Evolutionary conservation across 495 filamentous ascomycete genomes (phyloP), one percentile per base, ranked within the genome.

Genomic region (Hyaloscypha hepaticicola): DNA sequence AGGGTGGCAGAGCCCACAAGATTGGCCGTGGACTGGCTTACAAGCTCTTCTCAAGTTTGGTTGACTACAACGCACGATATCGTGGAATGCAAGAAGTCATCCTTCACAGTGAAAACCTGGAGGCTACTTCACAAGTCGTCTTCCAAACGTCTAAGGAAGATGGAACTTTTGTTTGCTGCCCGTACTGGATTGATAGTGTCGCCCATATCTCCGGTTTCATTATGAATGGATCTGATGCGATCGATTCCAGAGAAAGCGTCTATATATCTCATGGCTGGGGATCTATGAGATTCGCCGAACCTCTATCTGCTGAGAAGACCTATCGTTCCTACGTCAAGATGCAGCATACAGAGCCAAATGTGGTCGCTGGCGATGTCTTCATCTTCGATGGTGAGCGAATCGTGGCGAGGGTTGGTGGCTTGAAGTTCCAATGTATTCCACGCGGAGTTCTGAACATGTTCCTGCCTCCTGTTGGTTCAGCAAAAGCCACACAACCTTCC

Each of bases 231-330:
- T 92, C 86, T 61, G 90, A 91, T 70, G 83, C 81, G 25, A 82
- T 87, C 3, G 87, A 93, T 67, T 87, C 86, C 0, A 84, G 85
- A 63, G 85, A 89, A 61, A 78, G 86, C 51, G 87, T 91, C 31
- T 94, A 85, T 71, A 86, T 93, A 62, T 90, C 87, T 49, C 91
- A 93, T 69, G 89, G 90, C n/a, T 90, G 90, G 87, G 85, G 89
- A 65, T 87, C 83, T 0, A 83, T 93, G 78, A 81, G 85, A 19
- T 86, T 92, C 64, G 80, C 87, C 64, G 86, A 88, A 69, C 80
- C 83, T 38, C 81, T 93, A 21, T 76, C 79, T 24, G 77, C 81
- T 0, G 78, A 78, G 31, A 88, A 90, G 76, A 87, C 84, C 0
- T 94, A 92, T 68, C 81, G 82, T 55, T 85, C 84, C 5, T 90